These are phyloP conservation scores for Gymnopilus junonius DNA, from an alignment of 768 basidiomycete genomes.

Conservation along the genomic window DNA sequence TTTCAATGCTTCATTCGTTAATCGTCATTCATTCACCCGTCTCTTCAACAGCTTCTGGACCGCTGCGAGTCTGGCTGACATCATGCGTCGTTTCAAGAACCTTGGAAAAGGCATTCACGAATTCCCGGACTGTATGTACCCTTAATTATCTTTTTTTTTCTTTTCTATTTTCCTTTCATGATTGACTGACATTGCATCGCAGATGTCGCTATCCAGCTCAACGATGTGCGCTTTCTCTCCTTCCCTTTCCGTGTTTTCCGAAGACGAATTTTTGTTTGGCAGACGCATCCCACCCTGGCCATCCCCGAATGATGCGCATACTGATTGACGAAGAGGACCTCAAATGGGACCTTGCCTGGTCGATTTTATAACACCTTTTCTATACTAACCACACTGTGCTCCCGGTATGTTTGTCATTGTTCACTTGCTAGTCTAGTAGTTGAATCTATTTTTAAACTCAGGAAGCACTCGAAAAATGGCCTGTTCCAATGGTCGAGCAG, in stretches of 20 bases:
- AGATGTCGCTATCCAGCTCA: conserved; percentile 95
- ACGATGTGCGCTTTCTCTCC: conserved; percentile 64
- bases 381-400: conserved; percentile 97
- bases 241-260: neutral
- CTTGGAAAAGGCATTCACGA: conserved; percentile 77
- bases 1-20: neutral
- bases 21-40: too few relatives aligned
- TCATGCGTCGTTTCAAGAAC: conserved; percentile 92
- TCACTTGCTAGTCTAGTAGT: too few relatives aligned
- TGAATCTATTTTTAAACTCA: too few relatives aligned
- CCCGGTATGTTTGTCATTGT: conserved; percentile 52
- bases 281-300: conserved; percentile 95
- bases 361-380: conserved; percentile 89
- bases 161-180: neutral
- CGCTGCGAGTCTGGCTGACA: conserved; percentile 85
- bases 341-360: conserved; percentile 85
- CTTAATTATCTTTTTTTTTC: neutral
- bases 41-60: conserved; percentile 74
- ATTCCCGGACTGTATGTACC: conserved; percentile 83
- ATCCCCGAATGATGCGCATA: conserved; percentile 95
- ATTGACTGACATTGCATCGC: conserved; percentile 7
- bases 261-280: neutral
- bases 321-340: conserved; percentile 92
- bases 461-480: conserved; percentile 93
- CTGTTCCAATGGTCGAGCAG: conserved; percentile 83